Base-by-base conservation (phyloP, 129 eudicot species). In the Flaveria ramosissima region DNA sequence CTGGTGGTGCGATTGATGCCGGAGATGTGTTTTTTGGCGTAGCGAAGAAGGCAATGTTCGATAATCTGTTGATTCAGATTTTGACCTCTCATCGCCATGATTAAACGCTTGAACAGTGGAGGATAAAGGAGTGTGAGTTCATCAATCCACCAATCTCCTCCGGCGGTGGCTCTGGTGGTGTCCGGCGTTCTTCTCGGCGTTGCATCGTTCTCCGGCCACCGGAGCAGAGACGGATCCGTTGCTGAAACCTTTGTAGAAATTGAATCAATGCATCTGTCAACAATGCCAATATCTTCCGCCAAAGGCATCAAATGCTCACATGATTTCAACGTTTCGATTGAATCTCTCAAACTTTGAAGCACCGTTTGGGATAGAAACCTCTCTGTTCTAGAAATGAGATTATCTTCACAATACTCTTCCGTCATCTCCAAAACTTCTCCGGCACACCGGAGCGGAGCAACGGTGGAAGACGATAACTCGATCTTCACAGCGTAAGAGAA, bases 401-500 rank as follows among this genome's bases (percentile, higher is more conserved):
- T 95, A 23, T 85, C 88, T 73, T 89, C 97, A 2, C 87, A 86
- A 63, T 84, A 92, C 45, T 84, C 90, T 46, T 95, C 97, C 0
- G 97, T 91, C 99, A 92, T 95, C 66, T 88, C 90, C 11, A 95
- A 73, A 30, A 76, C 78, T 59, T 95, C 96, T 2, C 88, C 92
- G 63, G 99, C 99, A 50, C 99, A 95, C 4, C 96, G 99, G 17
- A 95, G 94, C 0, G 92, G 81, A 39, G 92, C 99, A 23, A 77
- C 96, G 60, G 83, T 95, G 15, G 89, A 83, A 30, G 95, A 73
- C 19, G 97, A 74, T 20, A 95, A 64, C 73, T 91, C 97, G 45
- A 92, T 83, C 53, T 92, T 95, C 36, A 95, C 91, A 14, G 94
- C 89, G 85, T 95, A 95, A 74, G 86, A 91, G 85, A 86, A 95